Conservation (phyloP, 192 early-diverging fungal species). For the Glomus cerebriforme region DNA sequence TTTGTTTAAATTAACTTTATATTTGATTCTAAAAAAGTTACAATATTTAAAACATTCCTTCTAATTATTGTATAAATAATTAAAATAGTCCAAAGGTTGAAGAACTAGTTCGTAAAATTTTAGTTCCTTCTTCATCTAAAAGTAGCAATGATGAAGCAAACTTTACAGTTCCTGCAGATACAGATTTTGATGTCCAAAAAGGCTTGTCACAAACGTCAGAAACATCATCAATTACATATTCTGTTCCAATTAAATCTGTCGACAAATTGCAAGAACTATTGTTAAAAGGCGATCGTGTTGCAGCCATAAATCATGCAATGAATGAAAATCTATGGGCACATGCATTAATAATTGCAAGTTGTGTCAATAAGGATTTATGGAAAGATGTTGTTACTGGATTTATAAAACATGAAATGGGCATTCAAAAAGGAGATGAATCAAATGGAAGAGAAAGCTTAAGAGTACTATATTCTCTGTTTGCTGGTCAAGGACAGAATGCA, state of each 20-base stretch:
- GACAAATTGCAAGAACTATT: slow-evolving; percentile 67
- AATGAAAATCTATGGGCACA: slow-evolving; percentile 77
- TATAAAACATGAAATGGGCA: slow-evolving; percentile 55
- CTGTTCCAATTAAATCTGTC: slow-evolving; percentile 34
- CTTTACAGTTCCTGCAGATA: slow-evolving; percentile 43
- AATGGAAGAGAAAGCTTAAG: slow-evolving; percentile 52
- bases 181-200: slow-evolving; percentile 19
- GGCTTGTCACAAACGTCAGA: slow-evolving; percentile 9
- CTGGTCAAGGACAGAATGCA: slow-evolving; percentile 57
- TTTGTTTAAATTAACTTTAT: slow-evolving; percentile 35
- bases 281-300: slow-evolving; percentile 59
- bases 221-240: background rate
- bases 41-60: background rate
- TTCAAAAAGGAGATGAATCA: slow-evolving; percentile 38
- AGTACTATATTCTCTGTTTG: slow-evolving; percentile 70
- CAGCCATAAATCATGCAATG: slow-evolving; percentile 53
- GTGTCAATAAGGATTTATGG: slow-evolving; percentile 83
- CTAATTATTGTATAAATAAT: background rate
- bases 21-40: background rate
- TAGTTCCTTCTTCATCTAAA: slow-evolving; percentile 33
- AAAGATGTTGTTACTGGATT: slow-evolving; percentile 77
- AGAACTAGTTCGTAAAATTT: slow-evolving; percentile 46
- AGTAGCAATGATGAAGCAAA: slow-evolving; percentile 26
- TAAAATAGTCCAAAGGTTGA: slow-evolving; percentile 48
- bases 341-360: slow-evolving; percentile 87